Evolutionary conservation across 2,329 filamentous ascomycete genomes (phyloP), one percentile per base, ranked within the genome.

Genomic region (Peltaster fructicola): DNA sequence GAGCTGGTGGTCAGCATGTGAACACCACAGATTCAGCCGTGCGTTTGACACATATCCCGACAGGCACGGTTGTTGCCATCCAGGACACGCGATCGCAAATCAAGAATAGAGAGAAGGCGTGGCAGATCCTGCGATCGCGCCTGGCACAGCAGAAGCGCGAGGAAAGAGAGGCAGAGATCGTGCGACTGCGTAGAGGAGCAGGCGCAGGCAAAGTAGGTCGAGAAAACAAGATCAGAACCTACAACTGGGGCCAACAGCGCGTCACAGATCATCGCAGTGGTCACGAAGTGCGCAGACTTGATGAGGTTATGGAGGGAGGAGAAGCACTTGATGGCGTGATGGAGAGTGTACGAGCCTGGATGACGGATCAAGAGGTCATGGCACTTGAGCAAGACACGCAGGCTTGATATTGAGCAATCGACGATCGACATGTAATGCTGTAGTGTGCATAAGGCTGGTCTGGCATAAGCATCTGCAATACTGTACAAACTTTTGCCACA

Each of bases 21-120:
- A 98, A 98, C 56, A 93, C 85, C 50, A 98, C 88, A 0, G 88
- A 98, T 56, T 92, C 81, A 15, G 88, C 88, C 3, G 79, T 98
- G 32, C 74, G 88, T 7, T 62, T 98, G 41, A 95, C 84, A 2
- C 88, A 98, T 56, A 53, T 76, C 5, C 88, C 88, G 2, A 91
- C 82, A 1, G 78, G 77, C 21, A 88, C 73, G 1, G 69, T 79
- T 2, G 84, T 95, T 8, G 74, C 73, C 8, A 91, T 95, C 65
- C 88, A 98, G 51, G 88, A 98, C 48, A 74, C 73, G 26, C 68
- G 88, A 27, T 92, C 81, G 20, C 88, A 98, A 56, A 72, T 79
- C 39, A 70, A 79, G 36, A 98, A 98, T 53, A 68, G 84, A 21
- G 76, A 82, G 32, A 72, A 71, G 32, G 88, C 88, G 2, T 93